These are phyloP conservation scores for Amyloporia xantha DNA, from an alignment of 768 basidiomycete species.

Conservation along the genomic window DNA sequence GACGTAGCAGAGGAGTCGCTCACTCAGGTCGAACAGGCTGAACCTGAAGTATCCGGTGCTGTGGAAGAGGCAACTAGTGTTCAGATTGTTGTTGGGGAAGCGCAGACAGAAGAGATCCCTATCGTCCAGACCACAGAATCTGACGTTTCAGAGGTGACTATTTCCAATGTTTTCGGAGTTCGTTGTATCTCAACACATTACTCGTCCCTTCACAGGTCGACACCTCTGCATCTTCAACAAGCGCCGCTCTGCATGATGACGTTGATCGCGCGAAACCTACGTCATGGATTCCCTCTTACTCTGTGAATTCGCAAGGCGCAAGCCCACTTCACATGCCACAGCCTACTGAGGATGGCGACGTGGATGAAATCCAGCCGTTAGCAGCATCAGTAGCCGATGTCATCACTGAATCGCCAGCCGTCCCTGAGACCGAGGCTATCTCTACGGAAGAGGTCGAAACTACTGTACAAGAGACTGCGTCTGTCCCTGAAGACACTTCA, in stretches of 20 bases:
- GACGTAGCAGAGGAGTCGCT: neutral
- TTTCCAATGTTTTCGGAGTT: no score
- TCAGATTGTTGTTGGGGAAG: neutral
- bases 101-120: neutral
- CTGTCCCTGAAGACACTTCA: constrained; percentile 5
- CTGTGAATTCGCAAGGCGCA: constrained; percentile 37
- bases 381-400: constrained; percentile 2
- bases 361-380: constrained; percentile 12
- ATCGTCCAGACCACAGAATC: neutral
- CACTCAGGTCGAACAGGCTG: neutral
- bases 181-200: no score
- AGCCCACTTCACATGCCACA: constrained; percentile 12
- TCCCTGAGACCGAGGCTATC: neutral
- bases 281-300: constrained; percentile 46
- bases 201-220: no score
- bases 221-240: no score
- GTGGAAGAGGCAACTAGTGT: neutral
- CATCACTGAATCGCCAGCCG: constrained; percentile 1
- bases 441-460: neutral
- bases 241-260: no score
- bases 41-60: neutral
- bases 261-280: constrained; percentile 37
- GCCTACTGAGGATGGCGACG: constrained; percentile 8
- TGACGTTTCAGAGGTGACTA: neutral
- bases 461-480: neutral